These are phyloP conservation scores for Dioszegia aurantiaca DNA, from an alignment of 768 basidiomycete genomes.

Conservation along the genomic window DNA sequence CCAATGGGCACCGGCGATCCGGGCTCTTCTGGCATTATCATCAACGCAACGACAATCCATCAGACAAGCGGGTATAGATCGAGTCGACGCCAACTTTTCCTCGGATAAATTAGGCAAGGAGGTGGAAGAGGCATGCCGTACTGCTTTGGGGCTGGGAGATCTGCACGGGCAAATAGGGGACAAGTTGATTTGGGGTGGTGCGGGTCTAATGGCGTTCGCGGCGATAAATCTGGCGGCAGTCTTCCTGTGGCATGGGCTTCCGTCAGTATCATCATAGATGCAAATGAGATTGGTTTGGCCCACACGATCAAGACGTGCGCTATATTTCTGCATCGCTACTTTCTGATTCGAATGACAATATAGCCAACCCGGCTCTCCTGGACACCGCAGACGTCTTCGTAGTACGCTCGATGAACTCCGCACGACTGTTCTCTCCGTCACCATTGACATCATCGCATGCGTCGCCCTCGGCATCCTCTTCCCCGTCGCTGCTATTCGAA, in stretches of 20 bases:
- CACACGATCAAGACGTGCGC: too few species aligned
- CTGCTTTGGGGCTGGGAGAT: slow-evolving; percentile 38
- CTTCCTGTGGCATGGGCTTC: background rate
- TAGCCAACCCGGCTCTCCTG: background rate
- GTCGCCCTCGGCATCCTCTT: slow-evolving; percentile 30
- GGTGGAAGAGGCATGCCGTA: slow-evolving; percentile 42
- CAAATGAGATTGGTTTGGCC: too few species aligned
- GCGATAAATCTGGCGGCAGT: slow-evolving; percentile 4
- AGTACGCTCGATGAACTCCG: background rate
- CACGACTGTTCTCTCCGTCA: background rate
- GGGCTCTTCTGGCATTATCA: slow-evolving; percentile 57
- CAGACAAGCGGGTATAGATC: slow-evolving; percentile 59
- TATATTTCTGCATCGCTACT: too few species aligned
- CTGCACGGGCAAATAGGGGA: slow-evolving; percentile 34
- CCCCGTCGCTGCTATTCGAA: slow-evolving; percentile 12
- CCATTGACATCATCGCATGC: background rate
- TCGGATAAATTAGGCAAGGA: slow-evolving; percentile 58
- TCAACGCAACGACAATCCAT: slow-evolving; percentile 57
- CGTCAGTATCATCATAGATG: background rate
- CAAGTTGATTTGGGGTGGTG: slow-evolving; percentile 36
- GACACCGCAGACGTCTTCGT: background rate
- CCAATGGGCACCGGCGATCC: slow-evolving; percentile 69
- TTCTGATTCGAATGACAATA: background rate
- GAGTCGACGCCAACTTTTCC: slow-evolving; percentile 69
- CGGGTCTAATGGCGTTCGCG: slow-evolving; percentile 21